These are phyloP conservation scores for Triticum dicoccoides DNA, from an alignment of 176 grass and related monocot species.

Conservation along the genomic window DNA sequence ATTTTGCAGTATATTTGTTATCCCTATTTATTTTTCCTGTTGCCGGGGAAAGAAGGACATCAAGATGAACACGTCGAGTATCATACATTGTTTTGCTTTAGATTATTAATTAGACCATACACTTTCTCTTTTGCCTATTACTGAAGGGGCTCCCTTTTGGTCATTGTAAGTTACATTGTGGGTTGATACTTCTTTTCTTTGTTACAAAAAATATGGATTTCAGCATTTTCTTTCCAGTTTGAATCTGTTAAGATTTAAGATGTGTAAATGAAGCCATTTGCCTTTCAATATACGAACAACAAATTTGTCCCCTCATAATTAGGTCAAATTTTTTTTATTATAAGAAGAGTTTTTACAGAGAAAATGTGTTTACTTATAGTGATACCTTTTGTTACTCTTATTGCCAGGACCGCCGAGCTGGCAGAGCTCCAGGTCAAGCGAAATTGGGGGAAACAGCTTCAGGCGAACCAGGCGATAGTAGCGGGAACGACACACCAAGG, in stretches of 20 bases:
- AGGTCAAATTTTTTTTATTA: background rate
- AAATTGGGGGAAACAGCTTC: constrained; percentile 41
- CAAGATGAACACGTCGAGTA: background rate
- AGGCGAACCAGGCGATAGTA: constrained; percentile 51
- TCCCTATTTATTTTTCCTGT: background rate
- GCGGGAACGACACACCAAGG: constrained; percentile 47
- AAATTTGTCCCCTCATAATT: background rate
- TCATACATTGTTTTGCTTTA: background rate
- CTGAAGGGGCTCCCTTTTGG: background rate
- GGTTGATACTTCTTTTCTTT: background rate
- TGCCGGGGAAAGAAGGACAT: background rate
- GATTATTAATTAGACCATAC: background rate
- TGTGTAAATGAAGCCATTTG: no score
- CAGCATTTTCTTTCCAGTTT: no score
- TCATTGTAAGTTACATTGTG: background rate
- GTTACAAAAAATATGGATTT: background rate
- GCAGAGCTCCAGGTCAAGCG: constrained; percentile 54
- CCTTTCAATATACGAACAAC: no score
- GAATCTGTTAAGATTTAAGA: no score
- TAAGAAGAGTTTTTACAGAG: background rate
- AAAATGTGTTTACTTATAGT: background rate
- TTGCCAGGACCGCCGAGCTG: constrained; percentile 60
- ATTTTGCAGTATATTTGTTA: background rate
- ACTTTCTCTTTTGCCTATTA: background rate
- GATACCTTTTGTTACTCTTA: background rate